Percentiles rank a stretch among this genome's conserved stretches.
Evolutionary conservation across 345 rosid genomes (phyloP).

Genomic region (Melaleuca alternifolia): DNA sequence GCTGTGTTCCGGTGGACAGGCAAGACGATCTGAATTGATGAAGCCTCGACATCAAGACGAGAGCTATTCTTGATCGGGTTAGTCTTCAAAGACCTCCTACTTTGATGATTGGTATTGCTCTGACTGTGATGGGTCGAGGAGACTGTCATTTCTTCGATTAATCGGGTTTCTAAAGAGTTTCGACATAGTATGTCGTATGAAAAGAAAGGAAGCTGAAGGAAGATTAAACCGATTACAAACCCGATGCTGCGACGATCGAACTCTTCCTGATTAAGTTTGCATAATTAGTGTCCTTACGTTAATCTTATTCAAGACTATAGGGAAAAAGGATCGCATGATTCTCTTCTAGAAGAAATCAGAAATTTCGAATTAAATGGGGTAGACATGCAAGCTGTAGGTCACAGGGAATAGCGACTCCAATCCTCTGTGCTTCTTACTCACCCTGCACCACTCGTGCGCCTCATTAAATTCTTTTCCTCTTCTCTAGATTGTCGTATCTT

Average conservation of each 20-base stretch:
- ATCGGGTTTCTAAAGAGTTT: too few species aligned
- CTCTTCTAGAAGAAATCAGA: neutral
- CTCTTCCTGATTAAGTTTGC: neutral
- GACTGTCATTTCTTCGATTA: neutral
- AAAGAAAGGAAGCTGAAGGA: too few species aligned
- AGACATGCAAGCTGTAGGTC: neutral
- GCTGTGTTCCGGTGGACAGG: neutral
- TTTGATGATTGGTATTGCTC: neutral
- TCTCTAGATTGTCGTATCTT: slow-evolving; percentile 4
- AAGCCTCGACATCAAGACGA: neutral
- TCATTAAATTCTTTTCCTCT: neutral
- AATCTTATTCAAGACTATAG: neutral
- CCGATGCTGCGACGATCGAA: neutral
- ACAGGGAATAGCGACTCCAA: neutral
- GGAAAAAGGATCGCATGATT: neutral
- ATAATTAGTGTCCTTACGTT: neutral
- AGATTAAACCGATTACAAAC: too few species aligned
- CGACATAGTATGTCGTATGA: too few species aligned
- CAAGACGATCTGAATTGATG: neutral
- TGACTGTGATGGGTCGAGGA: neutral
- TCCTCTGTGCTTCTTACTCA: neutral
- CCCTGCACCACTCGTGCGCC: slow-evolving; percentile 58
- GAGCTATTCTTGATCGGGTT: too few species aligned
- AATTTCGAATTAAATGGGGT: neutral
- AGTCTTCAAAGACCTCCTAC: neutral